A percentile compares a stretch with the other conserved stretches of the same genome.
Evolutionary conservation across 2,329 filamentous ascomycete genomes (phyloP).

Genomic region (Dactylellina haptotyla): DNA sequence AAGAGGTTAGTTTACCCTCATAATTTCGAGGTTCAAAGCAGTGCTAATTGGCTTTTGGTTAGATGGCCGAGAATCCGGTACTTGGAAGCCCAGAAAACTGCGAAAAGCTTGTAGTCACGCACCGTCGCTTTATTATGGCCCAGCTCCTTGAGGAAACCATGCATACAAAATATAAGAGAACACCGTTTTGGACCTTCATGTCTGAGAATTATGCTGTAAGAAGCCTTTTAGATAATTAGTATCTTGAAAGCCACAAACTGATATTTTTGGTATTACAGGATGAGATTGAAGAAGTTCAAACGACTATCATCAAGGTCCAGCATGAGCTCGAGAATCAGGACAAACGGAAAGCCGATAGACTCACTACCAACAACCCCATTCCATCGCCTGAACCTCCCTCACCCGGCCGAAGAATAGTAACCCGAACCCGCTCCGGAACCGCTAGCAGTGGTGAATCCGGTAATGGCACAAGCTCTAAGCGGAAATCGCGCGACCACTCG

Average conservation of each 20-base stretch:
- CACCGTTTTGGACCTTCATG: conserved; percentile 42
- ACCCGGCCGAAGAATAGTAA: not conserved
- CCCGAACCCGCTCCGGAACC: conserved; percentile 39
- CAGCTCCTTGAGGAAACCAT: conserved; percentile 35
- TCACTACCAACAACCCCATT: conserved; percentile 3
- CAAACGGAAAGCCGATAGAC: conserved; percentile 37
- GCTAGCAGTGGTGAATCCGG: conserved; percentile 44
- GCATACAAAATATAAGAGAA: conserved; percentile 21
- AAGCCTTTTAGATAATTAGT: not conserved
- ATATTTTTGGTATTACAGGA: conserved; percentile 4
- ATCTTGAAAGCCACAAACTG: not conserved
- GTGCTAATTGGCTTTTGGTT: not conserved
- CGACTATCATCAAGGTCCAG: conserved; percentile 33
- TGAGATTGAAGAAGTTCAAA: conserved; percentile 37
- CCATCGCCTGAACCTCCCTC: not conserved
- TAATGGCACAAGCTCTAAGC: conserved; percentile 17
- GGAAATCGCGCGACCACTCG: conserved; percentile 47
- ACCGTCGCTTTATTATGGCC: conserved; percentile 49
- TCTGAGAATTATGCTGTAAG: conserved; percentile 16
- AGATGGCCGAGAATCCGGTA: conserved; percentile 37
- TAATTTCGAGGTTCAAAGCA: not conserved
- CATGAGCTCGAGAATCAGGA: conserved; percentile 24
- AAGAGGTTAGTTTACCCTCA: conserved; percentile 22
- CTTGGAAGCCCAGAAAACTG: conserved; percentile 24
- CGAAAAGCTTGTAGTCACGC: conserved; percentile 13